Conservation (phyloP, 768 basidiomycete genomes). For the Pleurotus salmoneostramineus region DNA sequence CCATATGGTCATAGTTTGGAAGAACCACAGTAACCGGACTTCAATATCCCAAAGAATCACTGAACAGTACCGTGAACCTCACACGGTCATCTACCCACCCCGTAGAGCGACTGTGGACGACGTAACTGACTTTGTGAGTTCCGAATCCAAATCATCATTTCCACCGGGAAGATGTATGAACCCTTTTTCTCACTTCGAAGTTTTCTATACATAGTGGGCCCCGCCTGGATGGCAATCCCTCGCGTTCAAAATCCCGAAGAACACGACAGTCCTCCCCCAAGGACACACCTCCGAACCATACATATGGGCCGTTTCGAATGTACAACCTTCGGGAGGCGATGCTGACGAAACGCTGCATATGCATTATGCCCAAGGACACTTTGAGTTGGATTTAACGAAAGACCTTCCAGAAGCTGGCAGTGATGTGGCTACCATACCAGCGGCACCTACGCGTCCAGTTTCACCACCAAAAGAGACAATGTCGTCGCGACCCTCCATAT, state of each 20-base stretch:
- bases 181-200: neutral
- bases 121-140: conserved; percentile 20
- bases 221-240: conserved; percentile 29
- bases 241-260: conserved; percentile 38
- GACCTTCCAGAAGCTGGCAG: conserved; percentile 12
- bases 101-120: conserved; percentile 34
- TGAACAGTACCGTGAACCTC: conserved; percentile 42
- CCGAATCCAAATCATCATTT: conserved; percentile 23
- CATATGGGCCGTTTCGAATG: conserved; percentile 5
- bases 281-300: conserved; percentile 10
- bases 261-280: conserved; percentile 19
- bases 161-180: neutral
- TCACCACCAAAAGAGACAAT: neutral
- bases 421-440: conserved; percentile 2
- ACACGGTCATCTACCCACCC: conserved; percentile 36
- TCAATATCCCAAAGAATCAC: conserved; percentile 59
- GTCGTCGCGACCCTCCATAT: conserved; percentile 4
- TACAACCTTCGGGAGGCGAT: conserved; percentile 18
- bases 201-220: neutral
- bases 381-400: conserved; percentile 29
- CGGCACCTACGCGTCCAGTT: neutral
- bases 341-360: conserved; percentile 24
- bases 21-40: conserved; percentile 43
- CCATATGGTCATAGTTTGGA: conserved; percentile 57
- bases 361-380: conserved; percentile 30